phyloP scores from a whole-genome alignment of 2,329 filamentous ascomycete genomes.

The Tolypocladium ovalisporum region DNA sequence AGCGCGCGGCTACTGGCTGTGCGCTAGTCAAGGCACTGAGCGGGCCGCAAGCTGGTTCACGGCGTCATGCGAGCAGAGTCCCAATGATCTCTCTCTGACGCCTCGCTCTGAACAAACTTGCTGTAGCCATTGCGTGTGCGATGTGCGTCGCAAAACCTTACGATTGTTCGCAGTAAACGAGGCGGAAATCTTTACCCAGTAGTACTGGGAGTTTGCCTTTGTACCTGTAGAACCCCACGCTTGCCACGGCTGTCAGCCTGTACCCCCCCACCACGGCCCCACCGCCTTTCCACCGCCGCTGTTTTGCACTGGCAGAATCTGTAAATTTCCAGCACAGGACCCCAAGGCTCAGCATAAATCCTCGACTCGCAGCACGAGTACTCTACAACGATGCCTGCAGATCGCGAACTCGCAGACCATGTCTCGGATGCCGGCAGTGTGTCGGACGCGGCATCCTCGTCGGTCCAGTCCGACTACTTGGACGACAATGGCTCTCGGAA shows the following conservation, averaged over 20 bases:
- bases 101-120: neutral
- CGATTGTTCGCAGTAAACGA: no score
- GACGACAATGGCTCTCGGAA: constrained; percentile 34
- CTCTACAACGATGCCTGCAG: neutral
- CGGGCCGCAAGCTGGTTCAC: no score
- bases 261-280: neutral
- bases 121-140: neutral
- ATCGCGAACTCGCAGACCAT: neutral
- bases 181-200: no score
- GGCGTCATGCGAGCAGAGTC: neutral
- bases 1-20: constrained; percentile 6
- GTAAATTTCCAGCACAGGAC: neutral
- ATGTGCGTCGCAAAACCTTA: no score
- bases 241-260: neutral
- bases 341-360: neutral
- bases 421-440: neutral
- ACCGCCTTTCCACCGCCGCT: neutral
- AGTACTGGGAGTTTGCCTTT: no score
- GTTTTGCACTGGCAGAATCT: neutral
- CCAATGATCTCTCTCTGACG: neutral
- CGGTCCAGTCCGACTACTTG: constrained; percentile 37
- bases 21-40: neutral
- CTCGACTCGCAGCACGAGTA: neutral
- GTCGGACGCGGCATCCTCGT: constrained; percentile 7
- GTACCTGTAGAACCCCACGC: no score